Conservation (phyloP, 78 protist genomes). For the Tieghemostelium lacteum region DNA sequence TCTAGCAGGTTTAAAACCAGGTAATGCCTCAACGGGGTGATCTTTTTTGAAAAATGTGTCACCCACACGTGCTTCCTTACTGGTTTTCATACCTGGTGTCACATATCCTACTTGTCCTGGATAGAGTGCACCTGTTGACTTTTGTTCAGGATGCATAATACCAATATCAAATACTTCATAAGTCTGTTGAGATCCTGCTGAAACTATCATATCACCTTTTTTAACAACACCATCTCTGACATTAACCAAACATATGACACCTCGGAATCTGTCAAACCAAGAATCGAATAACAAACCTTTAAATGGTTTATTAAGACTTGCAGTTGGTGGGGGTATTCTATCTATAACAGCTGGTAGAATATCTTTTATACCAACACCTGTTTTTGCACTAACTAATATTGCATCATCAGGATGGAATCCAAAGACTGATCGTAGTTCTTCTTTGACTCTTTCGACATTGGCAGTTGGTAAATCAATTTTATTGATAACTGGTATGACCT, state of each 20-base stretch:
- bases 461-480: constrained; percentile 90
- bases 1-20: constrained; percentile 88
- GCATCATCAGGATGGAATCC: constrained; percentile 76
- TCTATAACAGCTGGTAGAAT: constrained; percentile 84
- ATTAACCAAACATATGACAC: constrained; percentile 88
- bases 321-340: constrained; percentile 85
- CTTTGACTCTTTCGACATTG: constrained; percentile 35
- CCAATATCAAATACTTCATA: constrained; percentile 91
- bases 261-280: constrained; percentile 90
- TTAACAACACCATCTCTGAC: constrained; percentile 82
- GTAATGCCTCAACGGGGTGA: constrained; percentile 71
- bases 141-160: constrained; percentile 87
- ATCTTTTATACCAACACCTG: constrained; percentile 66
- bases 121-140: constrained; percentile 67
- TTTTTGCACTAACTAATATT: constrained; percentile 32
- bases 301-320: constrained; percentile 27
- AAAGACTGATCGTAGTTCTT: constrained; percentile 40
- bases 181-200: neutral
- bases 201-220: constrained; percentile 41
- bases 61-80: constrained; percentile 91
- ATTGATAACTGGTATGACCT: constrained; percentile 92
- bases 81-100: constrained; percentile 69
- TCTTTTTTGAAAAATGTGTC: constrained; percentile 88
- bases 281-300: constrained; percentile 90
- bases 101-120: constrained; percentile 95